Conservation (phyloP, 106 monocot genomes). For the Allium fistulosum region DNA sequence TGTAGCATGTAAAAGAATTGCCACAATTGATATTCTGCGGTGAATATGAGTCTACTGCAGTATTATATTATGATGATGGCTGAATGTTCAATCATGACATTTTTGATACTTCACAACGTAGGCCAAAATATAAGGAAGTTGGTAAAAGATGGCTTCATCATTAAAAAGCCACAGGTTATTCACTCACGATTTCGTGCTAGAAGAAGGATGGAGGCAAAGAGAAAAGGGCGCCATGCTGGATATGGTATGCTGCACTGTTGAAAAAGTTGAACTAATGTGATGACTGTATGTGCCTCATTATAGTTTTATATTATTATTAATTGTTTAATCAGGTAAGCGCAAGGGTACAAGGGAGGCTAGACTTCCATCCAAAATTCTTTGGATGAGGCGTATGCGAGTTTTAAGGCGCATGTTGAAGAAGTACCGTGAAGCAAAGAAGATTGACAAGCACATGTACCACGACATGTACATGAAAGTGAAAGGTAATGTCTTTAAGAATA, state of each 20-base stretch:
- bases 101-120: neutral
- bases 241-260: constrained; percentile 20
- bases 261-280: too few species aligned
- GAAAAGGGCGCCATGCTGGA: constrained; percentile 48
- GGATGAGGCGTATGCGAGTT: constrained; percentile 48
- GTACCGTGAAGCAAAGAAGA: constrained; percentile 30
- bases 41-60: too few species aligned
- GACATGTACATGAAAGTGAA: constrained; percentile 46
- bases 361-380: constrained; percentile 47
- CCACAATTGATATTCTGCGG: too few species aligned
- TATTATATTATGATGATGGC: too few species aligned
- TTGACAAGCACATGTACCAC: constrained; percentile 42
- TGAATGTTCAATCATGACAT: too few species aligned
- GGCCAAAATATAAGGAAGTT: constrained; percentile 35
- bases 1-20: too few species aligned
- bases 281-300: too few species aligned
- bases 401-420: constrained; percentile 31
- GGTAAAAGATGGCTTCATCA: constrained; percentile 37
- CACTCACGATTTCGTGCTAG: constrained; percentile 34
- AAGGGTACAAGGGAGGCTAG: constrained; percentile 56
- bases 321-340: constrained; percentile 24
- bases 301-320: neutral
- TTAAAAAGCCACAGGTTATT: constrained; percentile 36
- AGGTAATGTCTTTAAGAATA: constrained; percentile 43
- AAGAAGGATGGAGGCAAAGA: constrained; percentile 30